Conservation (phyloP, 2,329 filamentous ascomycete species). For the Cordyceps cateniannulata region DNA sequence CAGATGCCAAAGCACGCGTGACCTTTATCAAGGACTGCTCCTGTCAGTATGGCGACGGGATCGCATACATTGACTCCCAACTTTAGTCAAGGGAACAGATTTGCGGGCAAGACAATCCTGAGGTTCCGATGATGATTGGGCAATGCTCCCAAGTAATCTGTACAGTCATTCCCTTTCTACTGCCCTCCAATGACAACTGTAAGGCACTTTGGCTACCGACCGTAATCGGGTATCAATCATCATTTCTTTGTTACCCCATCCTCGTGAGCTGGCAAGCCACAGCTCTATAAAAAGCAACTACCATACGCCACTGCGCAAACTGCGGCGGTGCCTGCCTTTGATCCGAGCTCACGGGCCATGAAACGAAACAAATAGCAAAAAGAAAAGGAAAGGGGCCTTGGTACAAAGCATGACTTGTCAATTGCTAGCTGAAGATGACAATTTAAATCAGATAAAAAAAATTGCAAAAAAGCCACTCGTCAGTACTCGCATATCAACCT, state of each 20-base stretch:
- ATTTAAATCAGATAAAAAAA: neutral
- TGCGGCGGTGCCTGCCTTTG: neutral
- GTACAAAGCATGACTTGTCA: neutral
- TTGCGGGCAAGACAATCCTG: too few species aligned
- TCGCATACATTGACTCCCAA: too few species aligned
- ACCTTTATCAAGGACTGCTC: too few species aligned
- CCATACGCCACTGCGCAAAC: neutral
- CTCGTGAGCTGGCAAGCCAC: neutral
- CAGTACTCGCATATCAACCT: neutral
- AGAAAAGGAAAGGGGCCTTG: neutral
- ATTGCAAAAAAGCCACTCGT: neutral
- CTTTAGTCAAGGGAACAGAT: too few species aligned
- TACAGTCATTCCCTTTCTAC: too few species aligned
- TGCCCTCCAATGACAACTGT: too few species aligned
- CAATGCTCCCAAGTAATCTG: too few species aligned
- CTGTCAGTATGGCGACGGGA: too few species aligned
- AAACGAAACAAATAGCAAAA: conserved; percentile 3
- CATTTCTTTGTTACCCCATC: neutral
- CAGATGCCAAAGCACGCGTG: neutral
- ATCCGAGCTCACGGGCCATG: conserved; percentile 2
- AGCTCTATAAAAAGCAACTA: conserved; percentile 5
- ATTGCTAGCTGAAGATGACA: neutral
- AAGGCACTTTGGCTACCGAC: too few species aligned
- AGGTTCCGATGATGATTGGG: too few species aligned
- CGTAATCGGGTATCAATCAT: neutral